Evolutionary conservation across 2,329 filamentous ascomycete species (phyloP), one percentile per base, ranked within the genome.

Genomic region (Stemphylium beticola): DNA sequence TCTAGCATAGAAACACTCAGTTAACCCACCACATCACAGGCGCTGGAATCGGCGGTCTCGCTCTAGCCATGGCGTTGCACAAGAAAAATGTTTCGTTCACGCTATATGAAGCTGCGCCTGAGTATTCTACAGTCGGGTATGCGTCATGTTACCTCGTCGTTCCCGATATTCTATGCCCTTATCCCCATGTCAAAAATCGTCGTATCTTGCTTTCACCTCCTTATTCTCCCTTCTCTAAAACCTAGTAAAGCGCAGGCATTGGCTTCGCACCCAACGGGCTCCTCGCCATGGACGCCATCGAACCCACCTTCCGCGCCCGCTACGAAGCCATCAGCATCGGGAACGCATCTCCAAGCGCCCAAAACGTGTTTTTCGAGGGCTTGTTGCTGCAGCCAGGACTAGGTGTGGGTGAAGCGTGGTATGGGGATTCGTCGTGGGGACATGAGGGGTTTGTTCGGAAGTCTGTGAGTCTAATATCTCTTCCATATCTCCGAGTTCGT

Each of bases 341-440:
- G 9, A 80, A 81, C 51, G 68, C 74, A 50, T 71, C 58, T 18
- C 65, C 70, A 2, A 69, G 75, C 26, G 74, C 75, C 15, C 64
- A 72, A 45, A 67, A 81, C 48, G 70, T 76, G 37, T 70, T 78
- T 53, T 76, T 79, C 52, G 77, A 79, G 37, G 78, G 74, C 1
- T 62, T 79, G 48, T 71, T 74, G 26, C 71, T 76, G 11, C 69
- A 78, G 49, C 68, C 75, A n/a, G 76, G 75, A 1, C 69, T 80
- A 31, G 77, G 42, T 45, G 11, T 15, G 11, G 36, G 54, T 18
- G 40, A 54, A 24, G 17, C 49, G 4, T 57, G 55, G 55, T 45
- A 40, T 15, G 50, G 31, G 2, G 22, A 45, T 4, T 45, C 42
- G 12, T 78, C 76, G 73, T 72, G 62, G 18, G 71, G 74, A 2